A percentile compares a stretch with the other conserved stretches of the same genome.
Conservation (phyloP, 2,329 filamentous ascomycete genomes). For the Trichophyton mentagrophytes region DNA sequence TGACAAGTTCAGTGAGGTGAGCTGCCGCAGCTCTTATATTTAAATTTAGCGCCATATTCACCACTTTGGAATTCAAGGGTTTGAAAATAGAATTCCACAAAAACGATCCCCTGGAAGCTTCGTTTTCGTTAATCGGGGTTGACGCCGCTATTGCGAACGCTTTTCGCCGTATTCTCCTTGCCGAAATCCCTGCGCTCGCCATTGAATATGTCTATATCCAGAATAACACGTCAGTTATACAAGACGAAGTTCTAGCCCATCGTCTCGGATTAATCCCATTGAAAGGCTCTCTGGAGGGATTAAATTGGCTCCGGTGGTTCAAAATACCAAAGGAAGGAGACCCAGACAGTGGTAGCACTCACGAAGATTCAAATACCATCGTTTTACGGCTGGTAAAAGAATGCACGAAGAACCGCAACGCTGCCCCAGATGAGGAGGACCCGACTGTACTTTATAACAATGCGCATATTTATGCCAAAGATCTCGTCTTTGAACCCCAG, state of each 20-base stretch:
- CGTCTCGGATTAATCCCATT: conserved; percentile 84
- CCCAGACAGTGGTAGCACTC: conserved; percentile 37
- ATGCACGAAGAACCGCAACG: conserved; percentile 67
- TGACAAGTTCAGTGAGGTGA: conserved; percentile 53
- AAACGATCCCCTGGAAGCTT: conserved; percentile 61
- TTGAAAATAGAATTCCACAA: conserved; percentile 73
- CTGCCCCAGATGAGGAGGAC: conserved; percentile 60
- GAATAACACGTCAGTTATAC: conserved; percentile 96
- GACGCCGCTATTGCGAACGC: conserved; percentile 93
- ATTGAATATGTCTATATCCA: conserved; percentile 87
- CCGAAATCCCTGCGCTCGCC: conserved; percentile 86
- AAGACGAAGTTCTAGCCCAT: conserved; percentile 90
- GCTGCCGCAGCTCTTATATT: conserved; percentile 8
- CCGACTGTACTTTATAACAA: conserved; percentile 75
- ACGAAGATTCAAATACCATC: conserved; percentile 74
- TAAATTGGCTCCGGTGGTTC: conserved; percentile 74
- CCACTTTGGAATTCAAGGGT: conserved; percentile 29
- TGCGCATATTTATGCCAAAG: conserved; percentile 66
- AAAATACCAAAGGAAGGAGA: conserved; percentile 57
- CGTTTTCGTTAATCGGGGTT: conserved; percentile 82
- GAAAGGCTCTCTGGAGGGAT: conserved; percentile 60
- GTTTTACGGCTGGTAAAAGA: conserved; percentile 62
- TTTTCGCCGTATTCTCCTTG: conserved; percentile 88
- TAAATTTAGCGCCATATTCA: conserved; percentile 5
- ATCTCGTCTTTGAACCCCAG: conserved; percentile 63